phyloP scores from a whole-genome alignment of 164 flowering plant species.

The Akebia trifoliata region DNA sequence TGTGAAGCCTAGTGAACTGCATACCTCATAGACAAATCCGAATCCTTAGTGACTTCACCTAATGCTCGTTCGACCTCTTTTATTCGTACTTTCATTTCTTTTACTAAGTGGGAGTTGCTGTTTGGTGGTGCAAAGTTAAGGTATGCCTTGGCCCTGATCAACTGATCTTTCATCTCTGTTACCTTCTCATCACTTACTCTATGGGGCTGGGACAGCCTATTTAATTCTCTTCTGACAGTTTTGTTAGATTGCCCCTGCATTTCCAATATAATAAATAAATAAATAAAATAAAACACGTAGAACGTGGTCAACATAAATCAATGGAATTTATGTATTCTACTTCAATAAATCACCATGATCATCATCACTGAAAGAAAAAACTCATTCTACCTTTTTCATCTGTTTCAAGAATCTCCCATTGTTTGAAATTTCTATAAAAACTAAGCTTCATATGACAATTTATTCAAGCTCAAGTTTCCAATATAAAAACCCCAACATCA shows the following conservation, averaged over 20 bases:
- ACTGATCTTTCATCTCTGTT: conserved; percentile 67
- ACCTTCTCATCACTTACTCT: conserved; percentile 49
- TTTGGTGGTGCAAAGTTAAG: conserved; percentile 57
- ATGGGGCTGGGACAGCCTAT: conserved; percentile 17
- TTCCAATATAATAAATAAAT: conserved; percentile 17
- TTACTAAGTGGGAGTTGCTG: conserved; percentile 66
- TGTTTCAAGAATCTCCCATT: too few species aligned
- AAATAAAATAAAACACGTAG: conserved; percentile 8
- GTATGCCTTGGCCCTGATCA: conserved; percentile 76
- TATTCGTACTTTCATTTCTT: conserved; percentile 63
- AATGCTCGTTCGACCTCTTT: conserved; percentile 68
- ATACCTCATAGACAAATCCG: conserved; percentile 69
- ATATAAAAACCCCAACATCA: too few species aligned
- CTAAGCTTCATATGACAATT: conserved; percentile 1
- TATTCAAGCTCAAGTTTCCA: neutral
- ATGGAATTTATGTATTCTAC: neutral
- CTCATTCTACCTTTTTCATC: too few species aligned
- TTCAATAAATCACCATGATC: neutral
- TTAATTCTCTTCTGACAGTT: conserved; percentile 12
- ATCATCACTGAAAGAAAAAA: too few species aligned
- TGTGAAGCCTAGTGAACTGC: neutral
- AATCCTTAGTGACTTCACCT: conserved; percentile 62
- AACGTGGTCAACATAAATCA: neutral
- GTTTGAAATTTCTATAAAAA: neutral
- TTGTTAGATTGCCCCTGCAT: conserved; percentile 32